These are phyloP conservation scores for Chlamydomonas sp. DNA, from an alignment of 139 green algal species.

Conservation along the genomic window DNA sequence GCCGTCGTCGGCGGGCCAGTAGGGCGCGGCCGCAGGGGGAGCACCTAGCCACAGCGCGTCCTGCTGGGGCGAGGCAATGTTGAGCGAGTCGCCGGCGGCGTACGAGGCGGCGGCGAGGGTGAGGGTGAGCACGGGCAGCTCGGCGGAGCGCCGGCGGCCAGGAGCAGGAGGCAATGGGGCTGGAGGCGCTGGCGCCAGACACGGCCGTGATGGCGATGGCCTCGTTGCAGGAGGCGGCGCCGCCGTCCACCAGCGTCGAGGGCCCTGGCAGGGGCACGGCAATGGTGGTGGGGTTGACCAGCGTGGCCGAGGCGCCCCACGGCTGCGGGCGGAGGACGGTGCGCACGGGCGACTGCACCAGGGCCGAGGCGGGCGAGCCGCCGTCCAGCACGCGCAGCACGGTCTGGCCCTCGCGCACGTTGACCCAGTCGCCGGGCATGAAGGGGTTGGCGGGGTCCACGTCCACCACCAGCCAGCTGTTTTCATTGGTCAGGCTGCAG, in stretches of 20 bases:
- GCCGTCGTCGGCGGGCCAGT: no score
- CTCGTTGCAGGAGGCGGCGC: not conserved
- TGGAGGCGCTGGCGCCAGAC: no score
- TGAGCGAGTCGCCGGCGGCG: not conserved
- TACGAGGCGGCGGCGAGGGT: not conserved
- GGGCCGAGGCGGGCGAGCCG: no score
- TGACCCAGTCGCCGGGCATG: not conserved
- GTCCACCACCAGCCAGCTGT: not conserved
- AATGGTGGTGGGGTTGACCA: not conserved
- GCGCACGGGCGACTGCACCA: not conserved
- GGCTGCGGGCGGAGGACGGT: not conserved
- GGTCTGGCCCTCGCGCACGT: not conserved
- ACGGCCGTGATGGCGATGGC: not conserved
- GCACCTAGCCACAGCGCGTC: not conserved
- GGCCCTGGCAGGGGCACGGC: not conserved
- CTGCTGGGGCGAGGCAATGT: not conserved
- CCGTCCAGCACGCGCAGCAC: not conserved
- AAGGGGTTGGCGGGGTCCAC: not conserved
- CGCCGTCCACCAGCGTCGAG: not conserved
- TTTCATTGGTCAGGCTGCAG: not conserved
- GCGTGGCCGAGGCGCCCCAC: not conserved
- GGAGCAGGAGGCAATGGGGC: no score
- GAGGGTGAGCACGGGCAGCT: not conserved
- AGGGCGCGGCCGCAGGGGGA: no score
- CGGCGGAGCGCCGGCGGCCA: not conserved